A percentile compares a stretch with the other conserved stretches of the same genome.
These are phyloP conservation scores for Hypericum perforatum DNA, from an alignment of 345 rosid genomes.

Conservation along the genomic window DNA sequence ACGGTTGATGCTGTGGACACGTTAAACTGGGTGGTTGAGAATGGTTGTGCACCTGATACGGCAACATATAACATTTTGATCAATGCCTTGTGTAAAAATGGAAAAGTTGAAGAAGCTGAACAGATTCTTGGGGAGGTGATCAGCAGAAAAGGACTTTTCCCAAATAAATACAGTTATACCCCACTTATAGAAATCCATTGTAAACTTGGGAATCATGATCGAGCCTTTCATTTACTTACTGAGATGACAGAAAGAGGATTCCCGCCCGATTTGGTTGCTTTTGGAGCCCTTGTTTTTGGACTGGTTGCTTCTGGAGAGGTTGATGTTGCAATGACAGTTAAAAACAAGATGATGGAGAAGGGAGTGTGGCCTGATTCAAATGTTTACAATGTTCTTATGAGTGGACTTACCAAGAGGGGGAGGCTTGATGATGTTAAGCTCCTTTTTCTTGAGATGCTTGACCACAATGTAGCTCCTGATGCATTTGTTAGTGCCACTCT, in stretches of 20 bases:
- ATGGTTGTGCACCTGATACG: constrained; percentile 56
- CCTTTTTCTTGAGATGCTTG: constrained; percentile 67
- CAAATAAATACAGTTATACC: constrained; percentile 41
- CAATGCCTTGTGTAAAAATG: constrained; percentile 42
- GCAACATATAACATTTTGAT: constrained; percentile 57
- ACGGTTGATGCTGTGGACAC: constrained; percentile 29
- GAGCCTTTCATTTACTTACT: constrained; percentile 46
- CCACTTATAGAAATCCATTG: constrained; percentile 52
- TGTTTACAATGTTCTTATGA: constrained; percentile 74
- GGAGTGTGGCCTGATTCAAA: constrained; percentile 66
- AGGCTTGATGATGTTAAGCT: constrained; percentile 51
- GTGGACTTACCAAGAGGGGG: constrained; percentile 69
- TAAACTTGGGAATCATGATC: constrained; percentile 33
- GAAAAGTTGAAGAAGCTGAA: constrained; percentile 42
- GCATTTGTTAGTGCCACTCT: constrained; percentile 57
- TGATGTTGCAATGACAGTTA: constrained; percentile 50
- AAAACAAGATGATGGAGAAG: constrained; percentile 46
- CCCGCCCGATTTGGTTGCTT: constrained; percentile 59
- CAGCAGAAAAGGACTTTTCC: constrained; percentile 35
- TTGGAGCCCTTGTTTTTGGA: constrained; percentile 70
- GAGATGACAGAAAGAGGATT: constrained; percentile 68
- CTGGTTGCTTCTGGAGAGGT: constrained; percentile 53
- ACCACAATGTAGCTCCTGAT: constrained; percentile 54
- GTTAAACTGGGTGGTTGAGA: constrained; percentile 39
- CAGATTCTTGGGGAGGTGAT: constrained; percentile 48